Conservation (phyloP, 2,329 filamentous ascomycete species). For the Aspergillus floridensis region DNA sequence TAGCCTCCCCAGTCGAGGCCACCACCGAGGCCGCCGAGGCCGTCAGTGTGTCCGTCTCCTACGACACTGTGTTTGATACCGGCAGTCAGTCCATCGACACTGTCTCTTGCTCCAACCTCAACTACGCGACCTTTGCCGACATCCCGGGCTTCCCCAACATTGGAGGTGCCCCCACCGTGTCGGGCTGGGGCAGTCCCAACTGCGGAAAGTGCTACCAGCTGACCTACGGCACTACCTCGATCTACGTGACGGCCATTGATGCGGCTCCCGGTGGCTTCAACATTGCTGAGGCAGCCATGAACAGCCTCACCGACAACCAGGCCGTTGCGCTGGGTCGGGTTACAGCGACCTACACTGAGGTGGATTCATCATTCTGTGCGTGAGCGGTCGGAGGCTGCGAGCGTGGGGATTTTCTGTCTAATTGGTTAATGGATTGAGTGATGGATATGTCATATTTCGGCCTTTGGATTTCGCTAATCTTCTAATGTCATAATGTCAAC, state of each 20-base stretch:
- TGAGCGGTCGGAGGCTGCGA: neutral
- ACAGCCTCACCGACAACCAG: conserved; percentile 48
- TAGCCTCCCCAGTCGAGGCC: conserved; percentile 20
- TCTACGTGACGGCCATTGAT: conserved; percentile 53
- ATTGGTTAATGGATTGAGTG: neutral
- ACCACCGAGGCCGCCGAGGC: conserved; percentile 11
- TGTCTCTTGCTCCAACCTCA: conserved; percentile 47
- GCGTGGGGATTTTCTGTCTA: too few relatives aligned
- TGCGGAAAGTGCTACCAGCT: conserved; percentile 56
- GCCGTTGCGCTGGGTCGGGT: conserved; percentile 47
- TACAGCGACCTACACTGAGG: conserved; percentile 27
- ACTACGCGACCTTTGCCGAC: conserved; percentile 42
- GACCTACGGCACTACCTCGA: conserved; percentile 44
- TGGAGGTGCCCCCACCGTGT: conserved; percentile 50
- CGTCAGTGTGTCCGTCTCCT: conserved; percentile 56
- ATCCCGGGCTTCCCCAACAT: conserved; percentile 50
- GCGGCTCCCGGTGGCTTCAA: conserved; percentile 48
- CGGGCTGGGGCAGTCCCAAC: conserved; percentile 46
- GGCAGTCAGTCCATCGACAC: conserved; percentile 52
- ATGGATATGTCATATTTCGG: neutral
- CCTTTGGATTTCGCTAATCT: neutral
- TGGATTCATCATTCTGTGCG: conserved; percentile 8
- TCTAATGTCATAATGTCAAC: neutral
- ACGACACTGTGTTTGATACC: conserved; percentile 70
- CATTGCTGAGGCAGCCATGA: conserved; percentile 49